These are phyloP conservation scores for Geoglossum glabrum DNA, from an alignment of 495 filamentous ascomycete species.

Conservation along the genomic window DNA sequence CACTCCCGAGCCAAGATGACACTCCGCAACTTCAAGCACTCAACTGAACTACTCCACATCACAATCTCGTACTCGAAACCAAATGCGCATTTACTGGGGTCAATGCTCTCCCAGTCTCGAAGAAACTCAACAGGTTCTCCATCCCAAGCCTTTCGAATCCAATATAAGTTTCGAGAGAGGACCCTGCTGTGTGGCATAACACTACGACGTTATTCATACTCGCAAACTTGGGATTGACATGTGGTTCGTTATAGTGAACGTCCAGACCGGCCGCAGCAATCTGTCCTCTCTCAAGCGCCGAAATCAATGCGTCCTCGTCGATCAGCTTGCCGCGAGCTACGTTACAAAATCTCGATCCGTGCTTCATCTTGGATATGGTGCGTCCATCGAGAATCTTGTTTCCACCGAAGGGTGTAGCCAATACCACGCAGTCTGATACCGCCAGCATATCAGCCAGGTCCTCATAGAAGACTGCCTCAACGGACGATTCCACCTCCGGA, in stretches of 20 bases:
- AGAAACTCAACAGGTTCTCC: constrained; percentile 2
- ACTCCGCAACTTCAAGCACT: neutral
- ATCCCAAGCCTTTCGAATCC: constrained; percentile 1
- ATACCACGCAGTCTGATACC: constrained; percentile 40
- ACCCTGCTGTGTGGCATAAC: neutral
- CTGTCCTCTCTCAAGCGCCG: constrained; percentile 41
- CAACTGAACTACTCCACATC: neutral
- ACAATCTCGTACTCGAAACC: neutral
- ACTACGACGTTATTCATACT: neutral
- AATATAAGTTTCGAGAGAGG: neutral
- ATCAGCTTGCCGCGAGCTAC: constrained; percentile 54
- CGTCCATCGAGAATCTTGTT: neutral
- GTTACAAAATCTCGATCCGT: neutral
- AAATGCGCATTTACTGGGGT: constrained; percentile 1
- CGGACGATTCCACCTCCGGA: constrained; percentile 18
- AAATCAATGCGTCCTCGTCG: constrained; percentile 49
- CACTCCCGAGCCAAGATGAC: neutral
- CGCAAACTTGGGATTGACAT: neutral
- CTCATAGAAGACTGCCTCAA: constrained; percentile 30
- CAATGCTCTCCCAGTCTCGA: neutral
- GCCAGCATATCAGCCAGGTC: constrained; percentile 32
- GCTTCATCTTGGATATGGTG: constrained; percentile 2
- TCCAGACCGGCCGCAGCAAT: constrained; percentile 56
- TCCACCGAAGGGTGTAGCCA: constrained; percentile 46
- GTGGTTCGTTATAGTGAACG: constrained; percentile 52